These are phyloP conservation scores for Sugiyamaella castrensis DNA, from an alignment of 1,139 yeast species.

Conservation along the genomic window DNA sequence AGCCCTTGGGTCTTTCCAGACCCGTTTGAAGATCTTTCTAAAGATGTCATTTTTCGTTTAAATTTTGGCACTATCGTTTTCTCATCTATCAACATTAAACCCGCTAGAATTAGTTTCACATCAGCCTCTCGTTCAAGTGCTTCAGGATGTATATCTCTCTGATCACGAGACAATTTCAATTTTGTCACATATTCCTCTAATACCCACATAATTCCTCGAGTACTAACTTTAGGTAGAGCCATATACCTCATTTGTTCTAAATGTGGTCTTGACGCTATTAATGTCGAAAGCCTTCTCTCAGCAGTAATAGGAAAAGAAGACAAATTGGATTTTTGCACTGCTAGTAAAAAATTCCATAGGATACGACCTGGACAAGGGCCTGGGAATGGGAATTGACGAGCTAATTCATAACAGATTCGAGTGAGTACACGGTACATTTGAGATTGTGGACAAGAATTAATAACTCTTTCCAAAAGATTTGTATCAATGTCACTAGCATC, in stretches of 20 bases:
- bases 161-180: background rate
- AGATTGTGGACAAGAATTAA: slow-evolving; percentile 12
- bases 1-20: background rate
- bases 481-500: slow-evolving; percentile 14
- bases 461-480: slow-evolving; percentile 13
- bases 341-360: slow-evolving; percentile 18
- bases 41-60: background rate
- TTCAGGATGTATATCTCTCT: slow-evolving; percentile 2
- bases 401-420: slow-evolving; percentile 4
- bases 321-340: slow-evolving; percentile 11
- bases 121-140: slow-evolving; percentile 18
- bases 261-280: slow-evolving; percentile 17
- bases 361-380: slow-evolving; percentile 14
- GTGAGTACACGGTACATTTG: slow-evolving; percentile 10
- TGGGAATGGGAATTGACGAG: slow-evolving; percentile 5
- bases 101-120: slow-evolving; percentile 17
- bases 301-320: slow-evolving; percentile 8
- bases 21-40: background rate
- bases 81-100: slow-evolving; percentile 16
- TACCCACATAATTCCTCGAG: slow-evolving; percentile 12
- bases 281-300: slow-evolving; percentile 13
- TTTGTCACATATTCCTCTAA: slow-evolving; percentile 11
- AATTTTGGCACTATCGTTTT: slow-evolving; percentile 4
- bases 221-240: slow-evolving; percentile 19
- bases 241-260: slow-evolving; percentile 22